Conservation (phyloP, 2,329 filamentous ascomycete genomes). For the Cercospora sp. region DNA sequence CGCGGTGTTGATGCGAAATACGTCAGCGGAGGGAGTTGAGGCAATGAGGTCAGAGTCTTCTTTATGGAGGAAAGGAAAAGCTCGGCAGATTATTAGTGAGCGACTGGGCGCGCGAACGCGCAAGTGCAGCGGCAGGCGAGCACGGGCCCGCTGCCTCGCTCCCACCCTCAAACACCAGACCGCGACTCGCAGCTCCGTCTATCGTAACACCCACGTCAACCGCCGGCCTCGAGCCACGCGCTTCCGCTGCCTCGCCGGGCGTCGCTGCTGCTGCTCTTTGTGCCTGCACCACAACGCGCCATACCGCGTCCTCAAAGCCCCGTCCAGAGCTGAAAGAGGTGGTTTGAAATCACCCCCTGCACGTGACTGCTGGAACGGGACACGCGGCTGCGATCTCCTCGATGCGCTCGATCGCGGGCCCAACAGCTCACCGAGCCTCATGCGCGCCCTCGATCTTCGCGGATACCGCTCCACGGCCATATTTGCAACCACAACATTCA, state of each 20-base stretch:
- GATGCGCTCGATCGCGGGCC: constrained; percentile 1
- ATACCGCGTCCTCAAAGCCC: not conserved
- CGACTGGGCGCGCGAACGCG: not conserved
- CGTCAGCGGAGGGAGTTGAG: constrained; percentile 12
- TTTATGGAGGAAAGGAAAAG: constrained; percentile 6
- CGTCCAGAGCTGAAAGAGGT: not conserved
- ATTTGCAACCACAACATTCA: not conserved
- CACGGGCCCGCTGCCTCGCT: not conserved
- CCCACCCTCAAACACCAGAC: not conserved
- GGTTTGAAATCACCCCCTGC: not conserved
- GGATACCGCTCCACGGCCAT: not conserved
- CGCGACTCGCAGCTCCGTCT: not conserved
- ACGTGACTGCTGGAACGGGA: not conserved
- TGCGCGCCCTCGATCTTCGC: not conserved
- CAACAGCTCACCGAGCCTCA: not conserved
- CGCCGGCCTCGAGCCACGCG: not conserved
- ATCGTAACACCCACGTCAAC: not conserved
- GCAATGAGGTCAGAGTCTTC: constrained; percentile 12
- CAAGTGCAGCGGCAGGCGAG: not conserved
- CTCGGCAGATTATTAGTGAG: constrained; percentile 11
- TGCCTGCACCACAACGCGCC: not conserved
- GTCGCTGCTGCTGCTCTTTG: not conserved
- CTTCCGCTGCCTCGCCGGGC: not conserved
- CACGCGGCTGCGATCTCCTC: not conserved
- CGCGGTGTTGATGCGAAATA: constrained; percentile 11